These are phyloP conservation scores for Penicillium sp. DNA, from an alignment of 2,329 filamentous ascomycete species.

Conservation along the genomic window DNA sequence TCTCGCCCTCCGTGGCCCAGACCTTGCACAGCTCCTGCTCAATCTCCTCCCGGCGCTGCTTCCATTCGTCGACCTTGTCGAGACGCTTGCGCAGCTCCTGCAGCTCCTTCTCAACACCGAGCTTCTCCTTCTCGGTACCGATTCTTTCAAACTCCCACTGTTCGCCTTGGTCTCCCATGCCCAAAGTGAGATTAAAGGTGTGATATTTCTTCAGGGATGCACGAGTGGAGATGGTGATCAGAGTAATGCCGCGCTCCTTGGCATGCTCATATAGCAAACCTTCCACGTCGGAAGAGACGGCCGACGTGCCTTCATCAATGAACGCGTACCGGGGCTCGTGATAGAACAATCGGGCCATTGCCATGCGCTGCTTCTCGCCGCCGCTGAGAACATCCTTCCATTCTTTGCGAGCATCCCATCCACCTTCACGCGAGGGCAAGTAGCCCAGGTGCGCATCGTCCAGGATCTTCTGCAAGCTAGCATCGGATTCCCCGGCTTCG, in stretches of 20 bases:
- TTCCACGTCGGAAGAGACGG: constrained; percentile 90
- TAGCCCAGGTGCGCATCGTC: constrained; percentile 84
- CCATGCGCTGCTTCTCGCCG: constrained; percentile 95
- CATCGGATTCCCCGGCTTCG: constrained; percentile 69
- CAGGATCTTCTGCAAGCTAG: constrained; percentile 69
- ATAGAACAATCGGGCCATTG: constrained; percentile 82
- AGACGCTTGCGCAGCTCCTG: constrained; percentile 75
- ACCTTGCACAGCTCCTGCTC: constrained; percentile 69
- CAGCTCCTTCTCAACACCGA: constrained; percentile 86
- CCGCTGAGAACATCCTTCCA: constrained; percentile 98
- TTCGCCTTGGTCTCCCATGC: constrained; percentile 71
- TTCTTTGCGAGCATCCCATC: constrained; percentile 93
- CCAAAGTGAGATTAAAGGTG: constrained; percentile 81
- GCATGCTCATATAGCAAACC: constrained; percentile 87
- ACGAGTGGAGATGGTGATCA: constrained; percentile 93
- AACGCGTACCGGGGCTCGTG: constrained; percentile 94
- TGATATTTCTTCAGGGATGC: constrained; percentile 95
- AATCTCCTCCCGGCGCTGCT: constrained; percentile 70
- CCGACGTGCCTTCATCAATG: constrained; percentile 91
- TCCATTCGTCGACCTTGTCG: constrained; percentile 77
- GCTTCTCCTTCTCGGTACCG: constrained; percentile 87
- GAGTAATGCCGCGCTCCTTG: constrained; percentile 87
- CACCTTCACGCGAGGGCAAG: constrained; percentile 83
- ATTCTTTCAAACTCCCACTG: constrained; percentile 93
- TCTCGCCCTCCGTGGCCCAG: constrained; percentile 49